Percentiles rank a stretch among this genome's conserved stretches.
These are phyloP conservation scores for Gypsophila paniculata DNA, from an alignment of 179 eudicot species.

Conservation along the genomic window DNA sequence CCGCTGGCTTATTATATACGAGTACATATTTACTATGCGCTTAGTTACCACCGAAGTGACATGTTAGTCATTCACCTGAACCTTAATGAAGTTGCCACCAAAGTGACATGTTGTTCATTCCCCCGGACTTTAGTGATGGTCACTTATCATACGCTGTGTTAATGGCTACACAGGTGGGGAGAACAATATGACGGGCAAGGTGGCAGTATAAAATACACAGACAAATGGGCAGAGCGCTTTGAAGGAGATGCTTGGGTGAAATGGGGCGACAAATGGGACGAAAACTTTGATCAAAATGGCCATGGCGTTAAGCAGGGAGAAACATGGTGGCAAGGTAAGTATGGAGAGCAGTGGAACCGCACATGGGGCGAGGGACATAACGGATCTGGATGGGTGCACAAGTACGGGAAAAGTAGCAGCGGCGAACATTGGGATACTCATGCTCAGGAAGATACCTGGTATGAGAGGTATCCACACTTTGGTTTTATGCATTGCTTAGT, in stretches of 20 bases:
- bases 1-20: too few species aligned
- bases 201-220: conserved; percentile 78
- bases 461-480: conserved; percentile 71
- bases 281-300: conserved; percentile 49
- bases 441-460: conserved; percentile 73
- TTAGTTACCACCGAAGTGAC: background rate
- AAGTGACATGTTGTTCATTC: background rate
- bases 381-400: conserved; percentile 88
- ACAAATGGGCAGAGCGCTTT: conserved; percentile 90
- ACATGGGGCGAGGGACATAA: conserved; percentile 94
- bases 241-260: conserved; percentile 78
- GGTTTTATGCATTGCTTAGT: conserved; percentile 75
- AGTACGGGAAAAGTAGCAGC: conserved; percentile 77
- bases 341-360: conserved; percentile 77
- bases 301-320: conserved; percentile 86
- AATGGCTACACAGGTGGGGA: conserved; percentile 63
- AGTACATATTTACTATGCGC: background rate
- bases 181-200: conserved; percentile 79
- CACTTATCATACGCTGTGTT: background rate
- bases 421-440: conserved; percentile 96
- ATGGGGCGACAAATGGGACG: conserved; percentile 99
- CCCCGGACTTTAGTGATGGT: background rate
- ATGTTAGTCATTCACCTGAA: background rate
- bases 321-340: conserved; percentile 85
- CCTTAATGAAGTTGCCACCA: background rate